Base-by-base conservation (phyloP, 345 rosid genomes). In the Rhodamnia argentea region DNA sequence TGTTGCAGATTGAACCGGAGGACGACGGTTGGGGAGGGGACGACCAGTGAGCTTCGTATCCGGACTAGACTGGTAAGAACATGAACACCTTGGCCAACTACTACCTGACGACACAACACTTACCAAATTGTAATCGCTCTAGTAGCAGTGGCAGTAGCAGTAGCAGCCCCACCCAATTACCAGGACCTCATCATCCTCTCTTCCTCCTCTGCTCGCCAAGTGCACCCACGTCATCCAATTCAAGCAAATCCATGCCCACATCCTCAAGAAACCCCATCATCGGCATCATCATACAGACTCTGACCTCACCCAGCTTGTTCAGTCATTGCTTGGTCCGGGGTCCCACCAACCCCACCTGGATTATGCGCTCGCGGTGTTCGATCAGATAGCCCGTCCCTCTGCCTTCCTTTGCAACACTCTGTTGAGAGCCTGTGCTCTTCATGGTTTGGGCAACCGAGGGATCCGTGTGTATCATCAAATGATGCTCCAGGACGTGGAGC, bases 371-470 rank as follows among this genome's bases (percentile, higher is more conserved):
- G 83, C 84, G 51, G 58, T 54, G 74, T 86, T 87, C 27, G 83
- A 87, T 51, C 83, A 57, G 29, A 27, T 62, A 74, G 32, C 14
- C 47, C 37, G 32, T 16, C 83, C 88, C 40, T 58, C 20, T 18
- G 82, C 59, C 70, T 37, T 55, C 44, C 85, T 75, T 84, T 91
- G 92, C 90, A 89, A 89, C 83, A 13, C 84, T 29, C 59, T 89
- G 42, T 75, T 89, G 88, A 85, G 87, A 85, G 88, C 64, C 83
- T 85, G 87, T 74, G 87, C 91, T 16, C 47, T 84, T 24, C 87
- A 85, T 54, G 59, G 86, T 75, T 86, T 53, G 13, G 89, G 89
- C 18, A 26, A 54, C 10, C 60, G 83, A 22, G 88, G 90, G 83
- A 83, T 91, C 58, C 29, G 52, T 83, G 83, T 64, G 18, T 88